These are phyloP conservation scores for Microcera coccophila DNA, from an alignment of 2,329 filamentous ascomycete genomes.

Conservation along the genomic window DNA sequence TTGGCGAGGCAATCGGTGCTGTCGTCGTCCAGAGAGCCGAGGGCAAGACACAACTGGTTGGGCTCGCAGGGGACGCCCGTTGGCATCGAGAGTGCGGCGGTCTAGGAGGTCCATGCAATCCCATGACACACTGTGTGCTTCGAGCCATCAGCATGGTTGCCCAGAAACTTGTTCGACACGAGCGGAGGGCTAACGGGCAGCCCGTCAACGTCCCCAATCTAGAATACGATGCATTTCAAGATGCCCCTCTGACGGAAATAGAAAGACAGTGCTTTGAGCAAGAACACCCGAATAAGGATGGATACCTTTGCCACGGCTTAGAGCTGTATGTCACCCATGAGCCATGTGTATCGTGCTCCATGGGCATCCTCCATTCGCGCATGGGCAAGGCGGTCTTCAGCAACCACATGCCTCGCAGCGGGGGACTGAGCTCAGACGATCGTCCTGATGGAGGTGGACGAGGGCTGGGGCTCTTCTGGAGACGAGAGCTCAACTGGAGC, in stretches of 20 bases:
- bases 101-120: slow-evolving; percentile 56
- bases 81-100: slow-evolving; percentile 54
- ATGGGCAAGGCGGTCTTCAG: slow-evolving; percentile 84
- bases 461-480: slow-evolving; percentile 67
- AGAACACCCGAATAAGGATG: slow-evolving; percentile 66
- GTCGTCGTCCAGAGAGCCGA: slow-evolving; percentile 66
- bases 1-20: slow-evolving; percentile 68
- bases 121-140: slow-evolving; percentile 73
- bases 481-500: slow-evolving; percentile 81
- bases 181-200: slow-evolving; percentile 41
- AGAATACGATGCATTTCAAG: slow-evolving; percentile 62
- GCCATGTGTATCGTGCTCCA: slow-evolving; percentile 93
- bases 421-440: slow-evolving; percentile 77
- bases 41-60: slow-evolving; percentile 56
- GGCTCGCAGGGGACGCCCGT: slow-evolving; percentile 72
- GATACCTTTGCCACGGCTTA: slow-evolving; percentile 89
- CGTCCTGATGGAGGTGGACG: slow-evolving; percentile 53
- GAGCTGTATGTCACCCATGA: slow-evolving; percentile 95
- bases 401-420: slow-evolving; percentile 72
- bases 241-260: slow-evolving; percentile 63
- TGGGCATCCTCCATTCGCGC: slow-evolving; percentile 91
- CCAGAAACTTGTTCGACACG: slow-evolving; percentile 57
- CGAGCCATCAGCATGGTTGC: slow-evolving; percentile 81
- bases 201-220: slow-evolving; percentile 38
- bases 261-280: slow-evolving; percentile 60